Conservation (phyloP, 2,329 filamentous ascomycete genomes). For the Arthroderma uncinatum region DNA sequence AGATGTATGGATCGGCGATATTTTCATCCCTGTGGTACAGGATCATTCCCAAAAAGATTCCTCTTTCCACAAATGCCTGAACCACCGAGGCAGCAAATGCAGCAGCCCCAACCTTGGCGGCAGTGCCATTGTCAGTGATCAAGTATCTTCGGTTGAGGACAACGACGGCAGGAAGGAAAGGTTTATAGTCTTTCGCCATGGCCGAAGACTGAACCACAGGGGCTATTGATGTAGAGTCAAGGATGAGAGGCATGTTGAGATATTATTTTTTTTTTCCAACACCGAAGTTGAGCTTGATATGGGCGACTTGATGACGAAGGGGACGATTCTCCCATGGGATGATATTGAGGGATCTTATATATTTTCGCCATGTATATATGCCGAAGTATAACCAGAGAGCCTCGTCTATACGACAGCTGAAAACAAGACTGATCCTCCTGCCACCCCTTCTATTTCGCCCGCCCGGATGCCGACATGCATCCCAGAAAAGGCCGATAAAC, state of each 20-base stretch:
- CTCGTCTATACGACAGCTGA: background rate
- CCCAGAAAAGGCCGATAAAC: background rate
- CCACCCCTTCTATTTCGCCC: background rate
- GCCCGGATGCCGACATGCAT: no score
- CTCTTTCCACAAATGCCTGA: background rate
- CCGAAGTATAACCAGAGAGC: background rate
- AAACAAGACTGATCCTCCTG: background rate
- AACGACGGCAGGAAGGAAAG: background rate
- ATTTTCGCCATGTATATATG: background rate
- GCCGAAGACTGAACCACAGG: background rate
- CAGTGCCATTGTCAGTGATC: background rate
- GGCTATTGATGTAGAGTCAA: background rate
- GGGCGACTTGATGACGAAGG: background rate
- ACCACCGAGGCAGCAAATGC: background rate
- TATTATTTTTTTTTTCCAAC: background rate
- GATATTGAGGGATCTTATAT: background rate
- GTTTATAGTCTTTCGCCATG: background rate
- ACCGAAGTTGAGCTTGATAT: background rate
- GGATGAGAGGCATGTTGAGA: background rate
- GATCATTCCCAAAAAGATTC: constrained; percentile 1
- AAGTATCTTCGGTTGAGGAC: constrained; percentile 1
- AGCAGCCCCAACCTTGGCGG: background rate
- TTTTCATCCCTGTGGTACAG: background rate
- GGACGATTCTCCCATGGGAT: background rate
- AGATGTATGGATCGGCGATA: background rate